Conservation (phyloP, 352 stramenopile genomes). For the Globisporangium middletonii region DNA sequence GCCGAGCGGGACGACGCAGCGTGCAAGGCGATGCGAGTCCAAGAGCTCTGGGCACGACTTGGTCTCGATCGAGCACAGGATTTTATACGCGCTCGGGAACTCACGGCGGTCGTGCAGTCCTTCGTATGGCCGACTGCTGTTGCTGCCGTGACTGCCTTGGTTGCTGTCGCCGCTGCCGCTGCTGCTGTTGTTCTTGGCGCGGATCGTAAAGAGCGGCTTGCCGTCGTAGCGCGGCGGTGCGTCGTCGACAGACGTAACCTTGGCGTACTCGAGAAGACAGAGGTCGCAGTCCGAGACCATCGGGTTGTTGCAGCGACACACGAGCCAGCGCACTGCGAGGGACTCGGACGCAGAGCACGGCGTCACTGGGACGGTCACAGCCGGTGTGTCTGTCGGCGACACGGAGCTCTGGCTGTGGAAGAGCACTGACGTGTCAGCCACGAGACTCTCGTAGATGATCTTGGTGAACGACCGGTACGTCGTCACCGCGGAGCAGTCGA, state of each 20-base stretch:
- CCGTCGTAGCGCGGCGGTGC: slow-evolving; percentile 13
- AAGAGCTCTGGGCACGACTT: slow-evolving; percentile 60
- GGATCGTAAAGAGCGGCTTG: slow-evolving; percentile 10
- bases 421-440: slow-evolving; percentile 72
- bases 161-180: slow-evolving; percentile 16
- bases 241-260: slow-evolving; percentile 50
- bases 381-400: background rate
- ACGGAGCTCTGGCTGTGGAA: slow-evolving; percentile 37
- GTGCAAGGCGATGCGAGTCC: slow-evolving; percentile 54
- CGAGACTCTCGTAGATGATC: slow-evolving; percentile 65
- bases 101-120: slow-evolving; percentile 17
- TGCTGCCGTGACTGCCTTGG: background rate
- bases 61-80: slow-evolving; percentile 64
- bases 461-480: slow-evolving; percentile 65
- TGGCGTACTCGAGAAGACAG: slow-evolving; percentile 67
- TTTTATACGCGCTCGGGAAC: slow-evolving; percentile 56
- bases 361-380: background rate
- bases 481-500: slow-evolving; percentile 50
- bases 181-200: slow-evolving; percentile 31
- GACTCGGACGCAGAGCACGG: slow-evolving; percentile 21
- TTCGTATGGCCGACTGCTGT: slow-evolving; percentile 5
- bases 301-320: slow-evolving; percentile 54
- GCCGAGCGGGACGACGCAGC: slow-evolving; percentile 47
- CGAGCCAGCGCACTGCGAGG: slow-evolving; percentile 65
- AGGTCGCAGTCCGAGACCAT: slow-evolving; percentile 70